These are phyloP conservation scores for Cryptosporidium felis DNA, from an alignment of 169 alveolate genomes.

Conservation along the genomic window DNA sequence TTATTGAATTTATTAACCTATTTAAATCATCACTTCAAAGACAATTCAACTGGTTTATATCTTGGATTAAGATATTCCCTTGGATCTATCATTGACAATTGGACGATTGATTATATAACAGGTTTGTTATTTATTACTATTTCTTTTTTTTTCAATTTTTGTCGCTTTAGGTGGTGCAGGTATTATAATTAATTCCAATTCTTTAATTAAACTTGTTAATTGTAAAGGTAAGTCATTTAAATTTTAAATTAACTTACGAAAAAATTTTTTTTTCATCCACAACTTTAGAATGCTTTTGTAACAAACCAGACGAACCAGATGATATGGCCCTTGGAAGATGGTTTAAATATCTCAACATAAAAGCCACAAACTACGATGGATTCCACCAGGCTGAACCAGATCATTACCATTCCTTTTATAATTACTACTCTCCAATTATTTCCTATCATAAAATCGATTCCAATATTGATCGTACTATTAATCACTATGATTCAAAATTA, in stretches of 20 bases:
- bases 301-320: constrained; percentile 55
- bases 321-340: constrained; percentile 71
- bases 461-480: neutral
- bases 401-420: constrained; percentile 49
- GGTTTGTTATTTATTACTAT: constrained; percentile 15
- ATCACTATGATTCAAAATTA: neutral
- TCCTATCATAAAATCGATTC: constrained; percentile 47
- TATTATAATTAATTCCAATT: constrained; percentile 22
- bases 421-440: constrained; percentile 19
- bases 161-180: constrained; percentile 56
- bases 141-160: neutral
- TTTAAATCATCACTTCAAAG: neutral
- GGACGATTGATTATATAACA: constrained; percentile 56
- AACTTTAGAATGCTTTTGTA: constrained; percentile 32
- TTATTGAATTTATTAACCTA: constrained; percentile 6
- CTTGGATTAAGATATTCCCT: constrained; percentile 66
- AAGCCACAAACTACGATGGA: constrained; percentile 48
- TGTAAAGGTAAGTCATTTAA: constrained; percentile 33
- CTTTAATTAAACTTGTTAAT: constrained; percentile 7
- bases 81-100: constrained; percentile 49
- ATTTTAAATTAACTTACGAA: neutral
- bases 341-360: constrained; percentile 26
- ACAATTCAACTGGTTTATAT: neutral
- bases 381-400: constrained; percentile 65
- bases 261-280: neutral